A percentile compares a stretch with the other conserved stretches of the same genome.
phyloP scores from a whole-genome alignment of 768 basidiomycete species.

The Amanita polypyramis region DNA sequence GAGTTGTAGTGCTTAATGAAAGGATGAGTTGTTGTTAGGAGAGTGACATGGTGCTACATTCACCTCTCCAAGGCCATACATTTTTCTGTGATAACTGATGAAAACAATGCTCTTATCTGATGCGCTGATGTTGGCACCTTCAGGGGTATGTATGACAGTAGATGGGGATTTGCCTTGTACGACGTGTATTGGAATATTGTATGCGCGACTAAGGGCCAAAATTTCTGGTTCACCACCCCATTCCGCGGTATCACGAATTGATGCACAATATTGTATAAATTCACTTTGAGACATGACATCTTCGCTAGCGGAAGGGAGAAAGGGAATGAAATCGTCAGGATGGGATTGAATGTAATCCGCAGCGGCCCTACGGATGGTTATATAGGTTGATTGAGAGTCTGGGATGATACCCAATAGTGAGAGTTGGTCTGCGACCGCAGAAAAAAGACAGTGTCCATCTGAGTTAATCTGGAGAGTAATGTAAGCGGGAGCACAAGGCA shows the following conservation, averaged over 20 bases:
- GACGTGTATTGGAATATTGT: slow-evolving; percentile 80
- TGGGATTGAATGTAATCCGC: slow-evolving; percentile 75
- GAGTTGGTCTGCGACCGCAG: slow-evolving; percentile 90
- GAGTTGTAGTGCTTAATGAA: slow-evolving; percentile 77
- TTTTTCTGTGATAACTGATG: slow-evolving; percentile 86
- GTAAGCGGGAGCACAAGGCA: not conserved
- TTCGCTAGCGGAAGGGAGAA: slow-evolving; percentile 69
- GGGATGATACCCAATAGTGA: slow-evolving; percentile 59
- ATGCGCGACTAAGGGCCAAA: slow-evolving; percentile 74
- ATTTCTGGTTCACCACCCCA: slow-evolving; percentile 99
- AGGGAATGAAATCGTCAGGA: slow-evolving; percentile 87
- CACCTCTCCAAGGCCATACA: slow-evolving; percentile 96
- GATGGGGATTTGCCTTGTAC: slow-evolving; percentile 75
- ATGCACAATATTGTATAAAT: slow-evolving; percentile 66
- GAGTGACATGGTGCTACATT: not conserved
- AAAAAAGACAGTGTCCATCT: slow-evolving; percentile 94
- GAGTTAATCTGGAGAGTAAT: slow-evolving; percentile 62
- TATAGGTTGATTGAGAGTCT: slow-evolving; percentile 45
- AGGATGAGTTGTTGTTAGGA: slow-evolving; percentile 7
- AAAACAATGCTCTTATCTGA: slow-evolving; percentile 36
- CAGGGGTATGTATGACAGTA: slow-evolving; percentile 74
- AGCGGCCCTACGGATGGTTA: slow-evolving; percentile 53
- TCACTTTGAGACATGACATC: slow-evolving; percentile 63
- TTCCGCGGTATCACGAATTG: slow-evolving; percentile 71
- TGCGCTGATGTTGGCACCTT: slow-evolving; percentile 19